phyloP scores from a whole-genome alignment of 2,329 filamentous ascomycete genomes.

The Claviceps arundinis region DNA sequence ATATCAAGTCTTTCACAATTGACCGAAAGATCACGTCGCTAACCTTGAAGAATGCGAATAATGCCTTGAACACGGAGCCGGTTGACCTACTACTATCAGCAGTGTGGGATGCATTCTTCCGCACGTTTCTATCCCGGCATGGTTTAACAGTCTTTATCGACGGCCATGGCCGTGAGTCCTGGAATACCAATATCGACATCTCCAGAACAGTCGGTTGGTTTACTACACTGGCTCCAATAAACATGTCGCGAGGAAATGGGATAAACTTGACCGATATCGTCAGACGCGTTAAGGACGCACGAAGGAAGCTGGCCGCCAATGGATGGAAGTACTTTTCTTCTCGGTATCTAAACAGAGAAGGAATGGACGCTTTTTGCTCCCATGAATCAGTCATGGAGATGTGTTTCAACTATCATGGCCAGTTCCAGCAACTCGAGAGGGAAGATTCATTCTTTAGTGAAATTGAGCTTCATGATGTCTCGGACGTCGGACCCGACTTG shows the following conservation, averaged over 20 bases:
- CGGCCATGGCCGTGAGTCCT: conserved; percentile 17
- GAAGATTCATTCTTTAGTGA: conserved; percentile 9
- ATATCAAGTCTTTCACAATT: conserved; percentile 1
- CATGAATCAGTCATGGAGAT: conserved; percentile 5
- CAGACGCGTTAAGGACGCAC: background rate
- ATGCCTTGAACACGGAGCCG: conserved; percentile 10
- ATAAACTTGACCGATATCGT: background rate
- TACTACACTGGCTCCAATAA: conserved; percentile 19
- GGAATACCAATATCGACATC: conserved; percentile 16
- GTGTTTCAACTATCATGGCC: conserved; percentile 7
- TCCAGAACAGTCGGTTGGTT: conserved; percentile 26
- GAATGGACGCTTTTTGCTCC: background rate
- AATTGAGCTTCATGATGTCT: conserved; percentile 1
- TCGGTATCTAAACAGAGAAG: background rate
- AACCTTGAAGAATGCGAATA: conserved; percentile 8
- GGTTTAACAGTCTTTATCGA: conserved; percentile 16
- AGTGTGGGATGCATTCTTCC: conserved; percentile 16
- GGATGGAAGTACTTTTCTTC: conserved; percentile 4
- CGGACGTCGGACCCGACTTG: conserved; percentile 3
- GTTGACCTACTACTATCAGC: conserved; percentile 21
- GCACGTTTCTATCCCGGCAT: conserved; percentile 14
- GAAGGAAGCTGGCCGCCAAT: background rate
- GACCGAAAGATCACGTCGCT: conserved; percentile 2
- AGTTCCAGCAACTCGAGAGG: conserved; percentile 9
- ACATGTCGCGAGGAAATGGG: background rate